phyloP scores from a whole-genome alignment of 352 stramenopile genomes.

The Phytophthora citricola region DNA sequence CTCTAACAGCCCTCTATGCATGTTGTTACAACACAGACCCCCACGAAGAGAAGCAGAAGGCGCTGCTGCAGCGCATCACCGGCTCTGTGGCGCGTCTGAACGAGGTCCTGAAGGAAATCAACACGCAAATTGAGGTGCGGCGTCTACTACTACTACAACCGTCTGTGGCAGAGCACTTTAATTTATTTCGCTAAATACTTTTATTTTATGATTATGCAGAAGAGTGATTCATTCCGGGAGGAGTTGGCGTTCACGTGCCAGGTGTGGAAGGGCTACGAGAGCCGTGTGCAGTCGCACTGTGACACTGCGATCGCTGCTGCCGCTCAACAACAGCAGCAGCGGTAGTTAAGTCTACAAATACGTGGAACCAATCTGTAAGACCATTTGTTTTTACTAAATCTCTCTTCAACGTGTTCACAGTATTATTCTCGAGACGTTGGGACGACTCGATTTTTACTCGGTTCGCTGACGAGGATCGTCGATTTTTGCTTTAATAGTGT shows the following conservation, averaged over 20 bases:
- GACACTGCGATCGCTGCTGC: conserved; percentile 36
- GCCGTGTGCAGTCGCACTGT: conserved; percentile 79
- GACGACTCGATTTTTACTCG: not conserved
- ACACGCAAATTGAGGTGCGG: conserved; percentile 80
- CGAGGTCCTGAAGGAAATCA: conserved; percentile 88
- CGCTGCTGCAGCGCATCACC: conserved; percentile 78
- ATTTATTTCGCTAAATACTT: too few species aligned
- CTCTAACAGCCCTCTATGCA: conserved; percentile 4
- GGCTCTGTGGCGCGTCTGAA: conserved; percentile 80
- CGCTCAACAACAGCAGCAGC: conserved; percentile 17
- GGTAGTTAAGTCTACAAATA: not conserved
- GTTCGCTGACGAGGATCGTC: not conserved
- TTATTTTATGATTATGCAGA: conserved; percentile 36
- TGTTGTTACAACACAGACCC: conserved; percentile 51
- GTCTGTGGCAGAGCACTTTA: too few species aligned
- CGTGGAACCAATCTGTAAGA: too few species aligned
- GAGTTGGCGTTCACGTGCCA: conserved; percentile 78
- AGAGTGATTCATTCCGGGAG: conserved; percentile 79
- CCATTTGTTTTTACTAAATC: not conserved
- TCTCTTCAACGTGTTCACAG: not conserved
- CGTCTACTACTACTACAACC: not conserved
- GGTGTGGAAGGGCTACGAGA: conserved; percentile 88
- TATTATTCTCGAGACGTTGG: conserved; percentile 4
- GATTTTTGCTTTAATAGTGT: not conserved
- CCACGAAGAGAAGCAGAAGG: conserved; percentile 90